A percentile compares a stretch with the other conserved stretches of the same genome.
These are phyloP conservation scores for Ilyonectria robusta DNA, from an alignment of 2,329 filamentous ascomycete genomes.

Conservation along the genomic window DNA sequence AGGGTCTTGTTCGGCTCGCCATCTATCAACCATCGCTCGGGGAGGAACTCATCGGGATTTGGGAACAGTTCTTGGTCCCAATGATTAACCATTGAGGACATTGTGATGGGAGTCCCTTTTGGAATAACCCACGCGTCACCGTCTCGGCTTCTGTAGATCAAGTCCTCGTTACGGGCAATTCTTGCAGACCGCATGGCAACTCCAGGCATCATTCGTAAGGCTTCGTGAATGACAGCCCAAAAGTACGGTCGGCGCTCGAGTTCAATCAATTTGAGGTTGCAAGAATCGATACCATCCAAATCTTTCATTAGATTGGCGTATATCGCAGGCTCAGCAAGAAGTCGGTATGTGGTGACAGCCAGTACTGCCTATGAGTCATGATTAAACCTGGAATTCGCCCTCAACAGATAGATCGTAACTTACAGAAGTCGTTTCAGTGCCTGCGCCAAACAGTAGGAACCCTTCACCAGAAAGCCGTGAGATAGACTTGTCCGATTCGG, in stretches of 20 bases:
- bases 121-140: slow-evolving; percentile 45
- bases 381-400: rapidly evolving
- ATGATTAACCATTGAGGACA: slow-evolving; percentile 52
- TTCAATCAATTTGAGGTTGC: slow-evolving; percentile 46
- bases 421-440: slow-evolving; percentile 56
- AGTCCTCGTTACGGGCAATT: slow-evolving; percentile 45
- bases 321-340: slow-evolving; percentile 52
- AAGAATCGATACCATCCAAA: slow-evolving; percentile 45
- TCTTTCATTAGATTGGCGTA: slow-evolving; percentile 50
- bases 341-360: slow-evolving; percentile 53
- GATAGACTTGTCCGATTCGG: slow-evolving; percentile 54
- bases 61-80: slow-evolving; percentile 51
- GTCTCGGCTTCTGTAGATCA: slow-evolving; percentile 44
- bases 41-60: slow-evolving; percentile 51
- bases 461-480: slow-evolving; percentile 56
- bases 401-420: slow-evolving; percentile 10
- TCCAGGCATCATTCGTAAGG: slow-evolving; percentile 52
- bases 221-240: slow-evolving; percentile 55
- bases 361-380: slow-evolving; percentile 43
- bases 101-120: slow-evolving; percentile 51
- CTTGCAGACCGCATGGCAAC: slow-evolving; percentile 45
- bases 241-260: slow-evolving; percentile 57
- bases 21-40: slow-evolving; percentile 47
- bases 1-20: slow-evolving; percentile 47
- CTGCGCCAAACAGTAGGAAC: slow-evolving; percentile 53